These are phyloP conservation scores for Cyanodermella asteris DNA, from an alignment of 2,329 filamentous ascomycete species.

Conservation along the genomic window DNA sequence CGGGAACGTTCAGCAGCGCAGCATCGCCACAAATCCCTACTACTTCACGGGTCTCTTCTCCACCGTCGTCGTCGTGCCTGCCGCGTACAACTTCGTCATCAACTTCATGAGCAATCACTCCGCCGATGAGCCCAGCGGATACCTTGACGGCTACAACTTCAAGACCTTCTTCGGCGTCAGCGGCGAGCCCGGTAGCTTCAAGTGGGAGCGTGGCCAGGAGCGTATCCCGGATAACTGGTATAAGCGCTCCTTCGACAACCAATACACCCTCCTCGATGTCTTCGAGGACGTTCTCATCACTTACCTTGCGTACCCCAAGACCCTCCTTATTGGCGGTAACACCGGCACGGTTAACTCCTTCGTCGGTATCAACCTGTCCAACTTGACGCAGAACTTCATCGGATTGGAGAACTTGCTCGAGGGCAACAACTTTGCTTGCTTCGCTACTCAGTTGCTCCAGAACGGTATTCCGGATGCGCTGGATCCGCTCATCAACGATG, in stretches of 20 bases:
- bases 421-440: constrained; percentile 20
- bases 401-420: constrained; percentile 16
- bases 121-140: constrained; percentile 16
- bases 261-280: constrained; percentile 12
- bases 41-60: constrained; percentile 33
- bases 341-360: constrained; percentile 29
- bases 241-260: constrained; percentile 23
- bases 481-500: too few species aligned
- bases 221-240: constrained; percentile 33
- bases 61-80: constrained; percentile 26
- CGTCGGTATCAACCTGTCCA: constrained; percentile 21
- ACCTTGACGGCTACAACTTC: constrained; percentile 19
- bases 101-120: constrained; percentile 25
- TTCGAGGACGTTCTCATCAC: constrained; percentile 14
- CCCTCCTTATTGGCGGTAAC: constrained; percentile 27
- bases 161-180: constrained; percentile 27
- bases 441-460: constrained; percentile 16
- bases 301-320: too few species aligned
- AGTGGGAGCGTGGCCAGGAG: constrained; percentile 27
- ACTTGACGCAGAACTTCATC: constrained; percentile 22
- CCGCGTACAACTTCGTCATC: constrained; percentile 24
- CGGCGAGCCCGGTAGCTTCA: constrained; percentile 18
- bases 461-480: constrained; percentile 13
- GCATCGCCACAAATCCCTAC: constrained; percentile 27
- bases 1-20: too few species aligned